Evolutionary conservation across 805 yeast species (phyloP).

Genomic region (Kuraishia piskuri): DNA sequence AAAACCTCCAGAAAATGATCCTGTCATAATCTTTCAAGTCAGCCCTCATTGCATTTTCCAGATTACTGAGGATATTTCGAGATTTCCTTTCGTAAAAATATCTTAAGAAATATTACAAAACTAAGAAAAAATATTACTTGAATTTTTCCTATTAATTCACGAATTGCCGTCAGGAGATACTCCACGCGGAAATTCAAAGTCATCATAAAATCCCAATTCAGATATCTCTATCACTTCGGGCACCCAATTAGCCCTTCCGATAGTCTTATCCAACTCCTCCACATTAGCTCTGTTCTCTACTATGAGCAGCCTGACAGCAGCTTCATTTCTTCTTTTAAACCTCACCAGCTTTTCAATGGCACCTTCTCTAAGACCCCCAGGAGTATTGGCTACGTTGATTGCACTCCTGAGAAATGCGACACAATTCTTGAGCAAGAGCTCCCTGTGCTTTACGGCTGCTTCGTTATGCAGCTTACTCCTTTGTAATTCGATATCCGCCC

Average conservation of each 20-base stretch:
- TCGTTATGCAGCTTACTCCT: slow-evolving; percentile 27
- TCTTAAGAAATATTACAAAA: not conserved
- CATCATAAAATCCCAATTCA: not conserved
- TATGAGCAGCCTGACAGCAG: slow-evolving; percentile 34
- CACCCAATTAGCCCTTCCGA: not conserved
- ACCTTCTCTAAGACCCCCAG: slow-evolving; percentile 46
- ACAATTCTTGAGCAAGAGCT: slow-evolving; percentile 28
- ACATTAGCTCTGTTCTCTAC: slow-evolving; percentile 27
- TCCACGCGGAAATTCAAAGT: not conserved
- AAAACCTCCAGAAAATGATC: too few relatives aligned
- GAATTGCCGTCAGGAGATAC: too few relatives aligned
- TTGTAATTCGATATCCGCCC: slow-evolving; percentile 45
- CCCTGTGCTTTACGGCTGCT: slow-evolving; percentile 21
- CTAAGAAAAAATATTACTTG: not conserved
- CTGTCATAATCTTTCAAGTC: too few relatives aligned
- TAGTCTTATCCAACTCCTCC: not conserved
- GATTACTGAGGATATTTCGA: not conserved
- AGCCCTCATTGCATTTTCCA: not conserved
- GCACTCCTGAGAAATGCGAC: slow-evolving; percentile 37
- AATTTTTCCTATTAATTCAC: too few relatives aligned
- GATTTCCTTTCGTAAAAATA: not conserved
- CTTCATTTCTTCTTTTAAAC: slow-evolving; percentile 33
- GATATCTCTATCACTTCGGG: not conserved
- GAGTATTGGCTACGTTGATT: slow-evolving; percentile 30
- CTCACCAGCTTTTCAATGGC: slow-evolving; percentile 32